Evolutionary conservation across 2,329 filamentous ascomycete genomes (phyloP), one percentile per base, ranked within the genome.

Genomic region (Scedosporium aurantiacum): DNA sequence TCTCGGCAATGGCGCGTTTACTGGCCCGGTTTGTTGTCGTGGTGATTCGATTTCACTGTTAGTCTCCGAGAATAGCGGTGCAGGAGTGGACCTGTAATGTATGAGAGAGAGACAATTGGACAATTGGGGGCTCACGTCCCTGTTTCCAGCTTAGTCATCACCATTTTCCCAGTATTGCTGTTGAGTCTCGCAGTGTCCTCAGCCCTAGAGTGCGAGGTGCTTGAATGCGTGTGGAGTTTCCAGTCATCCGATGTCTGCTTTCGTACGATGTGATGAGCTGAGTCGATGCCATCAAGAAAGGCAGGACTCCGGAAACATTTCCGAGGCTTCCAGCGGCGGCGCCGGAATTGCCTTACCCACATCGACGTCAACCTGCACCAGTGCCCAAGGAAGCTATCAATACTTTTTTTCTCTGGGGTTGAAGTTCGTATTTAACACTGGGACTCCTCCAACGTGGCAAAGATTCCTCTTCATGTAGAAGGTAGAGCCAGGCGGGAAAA

Each of bases 11-110:
- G 45, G 47, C 58, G 47, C 47, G 58, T 41, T 41, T 41, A 23
- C 25, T 55, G n/a, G 43, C 27, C 58, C 58, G 58, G 58, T 60
- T 60, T 60, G 58, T 60, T 60, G 58, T 60, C 58, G 58, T 55
- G 58, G 58, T 60, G 58, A 60, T 54, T 60, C 58, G 58, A 60
- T 60, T 55, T 60, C 21, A 5, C 57, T 52, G 25, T 37, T 37
- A 37, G 32, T 10, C 32, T 37, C 32, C 43, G 43, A 47, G 43
- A 12, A 47, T 2, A 23, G 43, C 43, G 4, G 43, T 47, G 43
- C 16, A 23, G 16, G n/a, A 18, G n/a, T 47, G 16, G 21, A 18
- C 43, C 43, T 47, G 43, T 47, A 18, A 47, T 47, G n/a, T 18
- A 6, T 47, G n/a, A 23, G n/a, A 47, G 16, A 18, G 43, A 23